phyloP scores from a whole-genome alignment of 495 filamentous ascomycete species.

The Bryoglossum gracile region DNA sequence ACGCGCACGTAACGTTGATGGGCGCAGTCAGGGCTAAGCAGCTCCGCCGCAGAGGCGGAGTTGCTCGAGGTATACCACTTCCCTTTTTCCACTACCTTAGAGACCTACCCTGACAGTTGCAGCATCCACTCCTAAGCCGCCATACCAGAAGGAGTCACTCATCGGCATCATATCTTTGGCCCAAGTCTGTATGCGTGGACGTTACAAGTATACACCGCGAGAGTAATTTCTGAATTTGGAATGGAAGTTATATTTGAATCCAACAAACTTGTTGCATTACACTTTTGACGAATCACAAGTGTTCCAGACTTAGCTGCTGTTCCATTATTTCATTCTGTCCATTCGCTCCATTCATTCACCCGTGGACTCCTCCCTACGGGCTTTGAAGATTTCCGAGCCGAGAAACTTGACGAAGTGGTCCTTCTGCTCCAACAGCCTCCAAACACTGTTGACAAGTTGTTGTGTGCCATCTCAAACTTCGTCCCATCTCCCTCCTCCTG shows the following conservation, averaged over 20 bases:
- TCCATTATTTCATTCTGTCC: background rate
- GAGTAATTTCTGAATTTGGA: slow-evolving; percentile 3
- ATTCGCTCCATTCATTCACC: background rate
- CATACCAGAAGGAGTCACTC: slow-evolving; percentile 7
- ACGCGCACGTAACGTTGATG: too few relatives aligned
- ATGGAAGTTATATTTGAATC: slow-evolving; percentile 3
- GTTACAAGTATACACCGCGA: slow-evolving; percentile 10
- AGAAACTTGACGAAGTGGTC: too few relatives aligned
- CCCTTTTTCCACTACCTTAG: too few relatives aligned
- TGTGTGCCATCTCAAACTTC: too few relatives aligned
- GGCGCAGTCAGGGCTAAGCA: too few relatives aligned
- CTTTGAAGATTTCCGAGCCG: too few relatives aligned
- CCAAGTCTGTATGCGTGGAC: slow-evolving; percentile 10
- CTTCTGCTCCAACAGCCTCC: too few relatives aligned
- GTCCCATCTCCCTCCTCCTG: too few relatives aligned
- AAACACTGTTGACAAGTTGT: too few relatives aligned
- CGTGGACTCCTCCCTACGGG: background rate
- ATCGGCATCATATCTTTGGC: slow-evolving; percentile 12
- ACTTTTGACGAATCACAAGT: background rate
- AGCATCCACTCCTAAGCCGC: slow-evolving; percentile 10
- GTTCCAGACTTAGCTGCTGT: background rate
- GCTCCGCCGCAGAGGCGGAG: too few relatives aligned
- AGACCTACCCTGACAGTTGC: too few relatives aligned
- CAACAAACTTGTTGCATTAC: slow-evolving; percentile 5
- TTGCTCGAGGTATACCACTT: too few relatives aligned